Evolutionary conservation across 192 early-diverging fungal genomes (phyloP).

Genomic region (Coemansia javaensis): DNA sequence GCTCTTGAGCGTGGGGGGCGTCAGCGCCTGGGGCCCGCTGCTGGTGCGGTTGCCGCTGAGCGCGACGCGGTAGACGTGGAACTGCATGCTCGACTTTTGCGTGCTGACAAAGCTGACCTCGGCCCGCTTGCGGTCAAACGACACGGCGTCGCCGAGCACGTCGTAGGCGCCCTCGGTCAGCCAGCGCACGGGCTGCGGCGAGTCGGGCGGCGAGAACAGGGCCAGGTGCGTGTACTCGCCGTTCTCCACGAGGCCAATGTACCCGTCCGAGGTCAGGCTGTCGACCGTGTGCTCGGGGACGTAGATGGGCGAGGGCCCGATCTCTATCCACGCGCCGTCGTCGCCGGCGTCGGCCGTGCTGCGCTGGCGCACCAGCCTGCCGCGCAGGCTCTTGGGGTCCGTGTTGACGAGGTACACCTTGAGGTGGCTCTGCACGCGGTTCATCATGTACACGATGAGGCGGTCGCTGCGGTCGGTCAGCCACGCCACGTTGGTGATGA

Average conservation of each 20-base stretch:
- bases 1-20: slow-evolving; percentile 28
- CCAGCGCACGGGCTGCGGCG: slow-evolving; percentile 49
- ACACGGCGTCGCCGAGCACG: slow-evolving; percentile 49
- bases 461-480: slow-evolving; percentile 54
- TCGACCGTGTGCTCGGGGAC: slow-evolving; percentile 21
- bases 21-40: slow-evolving; percentile 15
- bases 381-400: slow-evolving; percentile 29
- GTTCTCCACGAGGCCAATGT: slow-evolving; percentile 62
- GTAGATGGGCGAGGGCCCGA: slow-evolving; percentile 33
- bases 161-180: slow-evolving; percentile 72
- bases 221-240: slow-evolving; percentile 68
- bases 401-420: slow-evolving; percentile 60
- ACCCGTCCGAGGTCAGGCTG: slow-evolving; percentile 46
- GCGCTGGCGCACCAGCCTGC: slow-evolving; percentile 55
- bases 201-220: slow-evolving; percentile 53
- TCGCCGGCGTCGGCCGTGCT: slow-evolving; percentile 47
- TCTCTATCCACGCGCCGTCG: slow-evolving; percentile 76
- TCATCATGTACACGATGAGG: slow-evolving; percentile 76
- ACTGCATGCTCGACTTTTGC: slow-evolving; percentile 30
- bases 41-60: slow-evolving; percentile 22
- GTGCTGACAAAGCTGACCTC: slow-evolving; percentile 50
- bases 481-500: slow-evolving; percentile 86
- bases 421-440: slow-evolving; percentile 84
- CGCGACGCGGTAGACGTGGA: slow-evolving; percentile 43
- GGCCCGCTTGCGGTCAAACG: slow-evolving; percentile 33